Base-by-base conservation (phyloP, 352 stramenopile species). In the Globisporangium abappressorium region DNA sequence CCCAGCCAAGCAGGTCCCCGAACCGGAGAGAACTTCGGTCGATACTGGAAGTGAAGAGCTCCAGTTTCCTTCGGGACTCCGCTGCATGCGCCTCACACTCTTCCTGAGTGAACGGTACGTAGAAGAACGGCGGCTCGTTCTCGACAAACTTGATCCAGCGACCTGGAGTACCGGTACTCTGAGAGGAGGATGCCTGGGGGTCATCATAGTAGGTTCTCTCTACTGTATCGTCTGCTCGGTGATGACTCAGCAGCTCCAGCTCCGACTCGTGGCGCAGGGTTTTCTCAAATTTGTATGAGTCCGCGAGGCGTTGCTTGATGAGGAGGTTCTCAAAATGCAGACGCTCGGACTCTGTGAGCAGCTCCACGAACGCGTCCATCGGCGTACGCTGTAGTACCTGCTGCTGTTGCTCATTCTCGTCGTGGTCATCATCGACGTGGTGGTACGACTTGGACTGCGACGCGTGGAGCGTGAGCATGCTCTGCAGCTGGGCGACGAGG, bases 401-500 rank as follows among this genome's bases (percentile, higher is more conserved):
- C 15, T 47, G 47, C 20, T 54, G 46, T 11, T 12, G 18, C 5
- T 54, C 20, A 54, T 14, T 22, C 7, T 5, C 47, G 47, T 7
- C n/a, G 20, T 2, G 18, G 2, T 54, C 47, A 26, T 54, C 46
- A 26, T 54, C 47, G n/a, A 5, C 9, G 20, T 26, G 18, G 47
- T 4, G 47, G n/a, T 54, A 54, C 20, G 47, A 54, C 47, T 26
- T 54, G 47, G 47, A 54, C 47, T 54, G 47, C 20, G 47, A 54
- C 47, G 47, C 47, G 47, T 54, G 47, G 7, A 54, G 47, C 7
- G 7, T 26, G 47, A 54, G 47, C 47, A 54, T 54, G 47, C 47
- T 54, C 47, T 54, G 47, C 47, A 54, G 47, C 47, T 54, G 47
- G 20, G 47, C 47, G 47, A 26, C 47, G 20, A 54, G 47, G 47